Evolutionary conservation across 257 asterid genomes (phyloP).

Genomic region (Mitragyna speciosa): DNA sequence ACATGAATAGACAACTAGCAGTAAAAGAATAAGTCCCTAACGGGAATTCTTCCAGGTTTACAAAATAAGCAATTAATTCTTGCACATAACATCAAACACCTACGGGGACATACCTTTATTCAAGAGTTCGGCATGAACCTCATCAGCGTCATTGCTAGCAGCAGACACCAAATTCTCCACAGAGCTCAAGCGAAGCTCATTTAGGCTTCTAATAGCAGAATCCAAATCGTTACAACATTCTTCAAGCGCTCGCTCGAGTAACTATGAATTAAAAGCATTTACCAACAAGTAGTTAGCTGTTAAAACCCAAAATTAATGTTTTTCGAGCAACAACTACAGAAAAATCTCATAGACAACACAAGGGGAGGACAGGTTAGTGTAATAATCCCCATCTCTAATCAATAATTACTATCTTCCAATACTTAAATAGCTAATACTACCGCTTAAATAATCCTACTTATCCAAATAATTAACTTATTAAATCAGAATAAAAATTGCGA

Average conservation of each 20-base stretch:
- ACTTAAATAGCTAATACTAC: too few relatives aligned
- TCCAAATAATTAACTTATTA: too few relatives aligned
- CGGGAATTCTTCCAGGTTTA: background rate
- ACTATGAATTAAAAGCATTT: conserved; percentile 42
- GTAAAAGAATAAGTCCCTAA: background rate
- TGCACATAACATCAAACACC: background rate
- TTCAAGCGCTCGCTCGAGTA: conserved; percentile 75
- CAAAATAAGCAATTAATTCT: too few relatives aligned
- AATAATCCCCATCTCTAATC: too few relatives aligned
- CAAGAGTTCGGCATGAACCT: conserved; percentile 23
- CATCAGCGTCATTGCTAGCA: conserved; percentile 40
- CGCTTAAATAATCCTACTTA: too few relatives aligned
- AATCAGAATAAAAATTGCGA: too few relatives aligned
- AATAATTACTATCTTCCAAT: too few relatives aligned
- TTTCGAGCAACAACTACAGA: too few relatives aligned
- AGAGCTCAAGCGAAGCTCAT: conserved; percentile 74
- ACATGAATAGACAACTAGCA: background rate
- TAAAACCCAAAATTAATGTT: background rate
- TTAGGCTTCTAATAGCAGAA: conserved; percentile 71
- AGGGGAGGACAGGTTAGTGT: too few relatives aligned
- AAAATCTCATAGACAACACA: too few relatives aligned
- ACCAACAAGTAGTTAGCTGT: background rate
- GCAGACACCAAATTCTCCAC: conserved; percentile 33
- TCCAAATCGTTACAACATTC: conserved; percentile 73
- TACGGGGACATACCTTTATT: conserved; percentile 42